A percentile compares a stretch with the other conserved stretches of the same genome.
Conservation (phyloP, 2,329 filamentous ascomycete species). For the Magnaporthiopsis poae region DNA sequence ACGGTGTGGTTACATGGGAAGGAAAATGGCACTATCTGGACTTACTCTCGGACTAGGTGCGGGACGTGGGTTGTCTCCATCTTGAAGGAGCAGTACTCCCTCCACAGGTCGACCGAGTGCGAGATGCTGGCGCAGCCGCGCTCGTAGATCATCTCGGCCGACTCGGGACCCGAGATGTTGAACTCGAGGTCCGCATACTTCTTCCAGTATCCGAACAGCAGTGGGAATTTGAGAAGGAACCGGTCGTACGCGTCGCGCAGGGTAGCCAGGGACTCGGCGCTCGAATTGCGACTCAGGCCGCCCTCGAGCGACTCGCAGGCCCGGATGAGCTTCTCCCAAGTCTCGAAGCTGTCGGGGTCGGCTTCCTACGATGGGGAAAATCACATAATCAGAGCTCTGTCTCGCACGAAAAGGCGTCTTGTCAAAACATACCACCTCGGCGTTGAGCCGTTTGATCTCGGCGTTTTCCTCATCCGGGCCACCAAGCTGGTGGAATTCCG, state of each 20-base stretch:
- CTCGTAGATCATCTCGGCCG: slow-evolving; percentile 96
- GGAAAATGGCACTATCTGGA: slow-evolving; percentile 55
- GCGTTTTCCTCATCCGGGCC: slow-evolving; percentile 71
- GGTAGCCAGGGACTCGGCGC: slow-evolving; percentile 79
- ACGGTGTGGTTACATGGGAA: slow-evolving; percentile 38
- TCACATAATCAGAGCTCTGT: not conserved
- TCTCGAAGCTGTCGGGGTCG: slow-evolving; percentile 84
- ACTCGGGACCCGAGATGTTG: slow-evolving; percentile 90
- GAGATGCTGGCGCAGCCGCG: slow-evolving; percentile 86
- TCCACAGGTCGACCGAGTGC: slow-evolving; percentile 92
- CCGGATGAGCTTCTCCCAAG: slow-evolving; percentile 85
- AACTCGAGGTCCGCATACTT: slow-evolving; percentile 98
- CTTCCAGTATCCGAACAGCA: slow-evolving; percentile 98
- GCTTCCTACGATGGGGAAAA: slow-evolving; percentile 32
- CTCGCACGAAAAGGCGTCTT: not conserved
- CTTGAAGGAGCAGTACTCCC: slow-evolving; percentile 95
- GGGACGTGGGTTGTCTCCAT: slow-evolving; percentile 93
- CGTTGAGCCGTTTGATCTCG: slow-evolving; percentile 69
- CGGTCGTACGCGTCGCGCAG: slow-evolving; percentile 82
- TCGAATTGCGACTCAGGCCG: slow-evolving; percentile 91
- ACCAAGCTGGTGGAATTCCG: slow-evolving; percentile 60
- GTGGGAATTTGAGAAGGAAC: slow-evolving; percentile 86
- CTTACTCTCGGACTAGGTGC: slow-evolving; percentile 99
- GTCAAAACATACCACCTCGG: slow-evolving; percentile 59
- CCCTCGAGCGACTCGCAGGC: slow-evolving; percentile 78